These are phyloP conservation scores for Capronia epimyces DNA, from an alignment of 2,329 filamentous ascomycete species.

Conservation along the genomic window DNA sequence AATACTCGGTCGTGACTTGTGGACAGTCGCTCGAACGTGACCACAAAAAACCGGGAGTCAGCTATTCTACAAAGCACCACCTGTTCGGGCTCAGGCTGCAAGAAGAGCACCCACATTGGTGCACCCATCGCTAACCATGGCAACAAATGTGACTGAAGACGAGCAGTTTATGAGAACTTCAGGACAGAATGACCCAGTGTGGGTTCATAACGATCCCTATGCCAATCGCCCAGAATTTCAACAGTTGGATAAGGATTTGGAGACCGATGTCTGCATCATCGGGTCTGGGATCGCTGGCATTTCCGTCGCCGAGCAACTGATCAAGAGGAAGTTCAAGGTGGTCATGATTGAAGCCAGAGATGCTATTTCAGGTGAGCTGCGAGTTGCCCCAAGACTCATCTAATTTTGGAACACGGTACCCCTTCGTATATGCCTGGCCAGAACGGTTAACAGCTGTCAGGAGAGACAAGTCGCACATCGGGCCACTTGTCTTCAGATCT, in stretches of 20 bases:
- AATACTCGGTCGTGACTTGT: neutral
- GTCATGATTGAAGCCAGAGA: conserved; percentile 52
- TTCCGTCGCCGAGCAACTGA: conserved; percentile 50
- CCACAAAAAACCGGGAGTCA: neutral
- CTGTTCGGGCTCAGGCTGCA: neutral
- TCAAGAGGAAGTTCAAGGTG: conserved; percentile 47
- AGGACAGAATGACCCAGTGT: conserved; percentile 49
- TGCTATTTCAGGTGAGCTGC: conserved; percentile 34
- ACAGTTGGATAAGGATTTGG: conserved; percentile 40
- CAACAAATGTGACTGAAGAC: neutral
- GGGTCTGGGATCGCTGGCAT: conserved; percentile 52
- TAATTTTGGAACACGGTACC: too few relatives aligned
- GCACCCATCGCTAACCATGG: neutral
- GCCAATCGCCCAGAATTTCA: conserved; percentile 42
- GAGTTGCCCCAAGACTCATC: neutral
- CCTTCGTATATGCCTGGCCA: neutral
- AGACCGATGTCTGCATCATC: conserved; percentile 48
- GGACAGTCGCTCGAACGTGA: neutral
- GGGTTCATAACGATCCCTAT: conserved; percentile 49
- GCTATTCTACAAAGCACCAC: neutral
- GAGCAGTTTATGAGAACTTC: conserved; percentile 43
- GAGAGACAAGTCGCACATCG: conserved; percentile 49
- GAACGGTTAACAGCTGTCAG: conserved; percentile 32
- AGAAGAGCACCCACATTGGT: neutral
- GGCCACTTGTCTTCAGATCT: conserved; percentile 52